A percentile compares a stretch with the other conserved stretches of the same genome.
Evolutionary conservation across 208 protist genomes (phyloP).

Genomic region (Zelonia costaricensis): DNA sequence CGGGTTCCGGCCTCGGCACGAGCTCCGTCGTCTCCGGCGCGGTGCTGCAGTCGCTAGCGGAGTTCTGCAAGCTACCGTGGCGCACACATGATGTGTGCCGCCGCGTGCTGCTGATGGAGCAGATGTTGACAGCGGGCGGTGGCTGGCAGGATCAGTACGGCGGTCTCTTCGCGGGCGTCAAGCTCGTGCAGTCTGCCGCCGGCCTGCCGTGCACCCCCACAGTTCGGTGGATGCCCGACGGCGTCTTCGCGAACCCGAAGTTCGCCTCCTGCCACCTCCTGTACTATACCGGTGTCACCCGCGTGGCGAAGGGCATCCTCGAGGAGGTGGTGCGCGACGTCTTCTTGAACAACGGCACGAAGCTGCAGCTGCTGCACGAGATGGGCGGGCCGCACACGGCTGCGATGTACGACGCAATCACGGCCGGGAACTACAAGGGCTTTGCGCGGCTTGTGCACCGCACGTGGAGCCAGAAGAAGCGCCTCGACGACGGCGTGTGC

Average conservation of each 20-base stretch:
- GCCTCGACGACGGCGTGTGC: constrained; percentile 40
- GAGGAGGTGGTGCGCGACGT: constrained; percentile 43
- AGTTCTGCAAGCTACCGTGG: constrained; percentile 49
- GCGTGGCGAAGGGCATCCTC: constrained; percentile 47
- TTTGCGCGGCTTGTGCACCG: constrained; percentile 36
- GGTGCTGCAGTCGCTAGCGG: constrained; percentile 40
- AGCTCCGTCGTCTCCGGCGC: constrained; percentile 63
- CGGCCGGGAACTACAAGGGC: constrained; percentile 32
- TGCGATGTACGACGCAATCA: constrained; percentile 47
- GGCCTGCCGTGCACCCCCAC: constrained; percentile 32
- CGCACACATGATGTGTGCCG: constrained; percentile 41
- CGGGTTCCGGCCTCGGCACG: constrained; percentile 67
- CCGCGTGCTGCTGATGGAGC: constrained; percentile 60
- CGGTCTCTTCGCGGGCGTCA: constrained; percentile 49
- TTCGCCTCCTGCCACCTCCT: constrained; percentile 45
- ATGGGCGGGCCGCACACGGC: constrained; percentile 39
- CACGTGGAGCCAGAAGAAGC: constrained; percentile 61
- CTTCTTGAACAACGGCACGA: constrained; percentile 37
- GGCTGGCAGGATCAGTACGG: constrained; percentile 78
- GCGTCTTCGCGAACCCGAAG: constrained; percentile 36
- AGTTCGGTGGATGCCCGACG: constrained; percentile 46
- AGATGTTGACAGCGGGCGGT: constrained; percentile 68
- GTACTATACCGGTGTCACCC: constrained; percentile 67
- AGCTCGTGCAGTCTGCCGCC: constrained; percentile 40
- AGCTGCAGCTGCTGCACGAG: constrained; percentile 34